Base-by-base conservation (phyloP, 139 green algal genomes). In the Mesostigma viride region DNA sequence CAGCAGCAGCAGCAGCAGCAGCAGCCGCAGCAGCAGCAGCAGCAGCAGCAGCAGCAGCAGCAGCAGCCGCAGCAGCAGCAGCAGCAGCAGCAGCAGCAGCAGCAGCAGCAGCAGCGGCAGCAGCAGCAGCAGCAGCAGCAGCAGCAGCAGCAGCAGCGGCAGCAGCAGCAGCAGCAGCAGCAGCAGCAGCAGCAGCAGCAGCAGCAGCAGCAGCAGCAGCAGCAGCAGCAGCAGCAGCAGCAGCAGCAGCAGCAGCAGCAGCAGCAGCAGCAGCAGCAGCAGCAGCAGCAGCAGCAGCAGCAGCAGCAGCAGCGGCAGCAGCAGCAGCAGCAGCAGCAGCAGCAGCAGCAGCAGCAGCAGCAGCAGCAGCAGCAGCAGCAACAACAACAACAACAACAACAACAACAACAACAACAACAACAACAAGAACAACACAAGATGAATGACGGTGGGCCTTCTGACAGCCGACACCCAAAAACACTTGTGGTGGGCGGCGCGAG, bases 341-440 rank as follows among this genome's bases (percentile, higher is more conserved):
- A 53, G 44, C 44, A 53, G 44, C 44, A 53, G 20, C 44, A 53
- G 20, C 44, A 53, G 20, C 44, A 53, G 20, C 44, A 53, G 20
- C 44, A 53, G 44, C 44, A 53, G 44, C 44, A 53, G 44, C 44
- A 53, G 44, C 44, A 53, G 44, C 44, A 53, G 20, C 44, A 53
- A 53, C 44, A 53, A 24, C 44, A 53, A 14, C 44, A 53, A 53
- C 17, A 14, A 24, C 17, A 14, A 24, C 17, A 14, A 14, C 17
- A 53, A 14, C 44, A 24, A 24, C 17, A 20, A 20, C 20, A 24
- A 53, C 17, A 14, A 24, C 17, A 14, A 24, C 17, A 53, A 14
- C 14, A 24, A 14, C 17, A 53, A 14, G 20, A 24, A 24, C 44
- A 53, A 53, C 14, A 53, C 20, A 53, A 53, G 14, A 14, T 24